phyloP scores from a whole-genome alignment of 2,329 filamentous ascomycete species.

The Colletotrichum sp. region DNA sequence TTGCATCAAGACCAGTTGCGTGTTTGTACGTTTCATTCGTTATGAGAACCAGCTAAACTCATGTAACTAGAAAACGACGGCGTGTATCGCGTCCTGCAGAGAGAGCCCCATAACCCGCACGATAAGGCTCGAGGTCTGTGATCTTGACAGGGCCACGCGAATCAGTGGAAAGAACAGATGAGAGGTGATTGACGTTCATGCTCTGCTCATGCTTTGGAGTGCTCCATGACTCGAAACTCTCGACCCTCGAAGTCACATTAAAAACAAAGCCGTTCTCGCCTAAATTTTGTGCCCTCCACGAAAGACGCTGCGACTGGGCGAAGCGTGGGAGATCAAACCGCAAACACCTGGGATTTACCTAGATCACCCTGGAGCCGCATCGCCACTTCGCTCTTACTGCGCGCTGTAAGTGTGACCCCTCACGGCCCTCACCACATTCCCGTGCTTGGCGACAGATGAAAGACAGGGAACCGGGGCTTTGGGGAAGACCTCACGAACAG shows the following conservation, averaged over 20 bases:
- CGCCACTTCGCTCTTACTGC: background rate
- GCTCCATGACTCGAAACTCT: background rate
- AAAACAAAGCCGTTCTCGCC: background rate
- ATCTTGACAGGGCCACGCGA: background rate
- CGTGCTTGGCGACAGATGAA: background rate
- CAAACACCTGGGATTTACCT: conserved; percentile 7
- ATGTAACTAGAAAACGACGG: background rate
- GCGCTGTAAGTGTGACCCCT: background rate
- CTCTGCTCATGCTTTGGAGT: background rate
- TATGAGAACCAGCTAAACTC: background rate
- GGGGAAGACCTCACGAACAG: background rate
- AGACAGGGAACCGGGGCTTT: background rate
- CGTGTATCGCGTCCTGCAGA: background rate
- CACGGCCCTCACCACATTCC: background rate
- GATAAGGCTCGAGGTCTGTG: background rate
- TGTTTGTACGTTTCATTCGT: background rate
- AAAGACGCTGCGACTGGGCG: background rate
- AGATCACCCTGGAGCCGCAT: conserved; percentile 5
- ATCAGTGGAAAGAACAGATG: background rate
- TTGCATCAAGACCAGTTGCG: background rate
- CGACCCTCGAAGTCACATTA: background rate
- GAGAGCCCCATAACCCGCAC: background rate
- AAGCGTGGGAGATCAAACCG: conserved; percentile 16
- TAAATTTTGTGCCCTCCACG: background rate
- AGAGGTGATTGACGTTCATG: background rate